Evolutionary conservation across 2,329 filamentous ascomycete genomes (phyloP), one percentile per base, ranked within the genome.

Genomic region (Colletotrichum sp.): DNA sequence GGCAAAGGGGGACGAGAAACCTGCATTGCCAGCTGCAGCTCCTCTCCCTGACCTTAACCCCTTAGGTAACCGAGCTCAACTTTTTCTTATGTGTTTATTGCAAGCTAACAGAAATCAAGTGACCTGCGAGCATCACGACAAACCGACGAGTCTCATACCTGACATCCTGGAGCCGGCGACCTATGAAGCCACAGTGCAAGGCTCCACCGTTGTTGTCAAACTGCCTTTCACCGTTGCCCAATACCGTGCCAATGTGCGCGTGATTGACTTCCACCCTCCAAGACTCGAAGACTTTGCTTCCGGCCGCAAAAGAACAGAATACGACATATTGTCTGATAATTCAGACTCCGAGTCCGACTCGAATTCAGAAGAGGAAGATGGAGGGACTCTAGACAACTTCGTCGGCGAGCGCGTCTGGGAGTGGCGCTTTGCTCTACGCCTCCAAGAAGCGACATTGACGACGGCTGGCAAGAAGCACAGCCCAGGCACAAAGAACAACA

Each of bases 381-480:
- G 82, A 18, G 79, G 74, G 61, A 80, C 73, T 5, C 71, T 81
- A 14, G 74, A 80, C 30, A 78, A 78, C 5, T 81, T 79, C n/a
- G 59, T 81, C 75, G 2, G 79, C 78, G 48, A 77, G 7, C 81
- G 78, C 14, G 80, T 82, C 9, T 98, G 95, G 94, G 92, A 97
- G 82, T 98, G 96, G 96, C 90, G 91, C 16, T 98, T 98, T 83
- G 91, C 90, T 26, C 88, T 98, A 28, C 88, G 94, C 14, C 90
- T 98, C 2, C 94, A 98, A 83, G 94, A 96, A 77, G 92, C 90
- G 0, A 82, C 85, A 36, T 85, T 79, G 78, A 36, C 71, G 30
- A 73, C 79, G 26, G 59, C 38, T 73, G 75, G 79, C 78, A 80
- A 82, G 16, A 89, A 86, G 16, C 81, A 88, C 8, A 34, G 36